Base-by-base conservation (phyloP, 129 eudicot genomes). In the Flaveria linearis region DNA sequence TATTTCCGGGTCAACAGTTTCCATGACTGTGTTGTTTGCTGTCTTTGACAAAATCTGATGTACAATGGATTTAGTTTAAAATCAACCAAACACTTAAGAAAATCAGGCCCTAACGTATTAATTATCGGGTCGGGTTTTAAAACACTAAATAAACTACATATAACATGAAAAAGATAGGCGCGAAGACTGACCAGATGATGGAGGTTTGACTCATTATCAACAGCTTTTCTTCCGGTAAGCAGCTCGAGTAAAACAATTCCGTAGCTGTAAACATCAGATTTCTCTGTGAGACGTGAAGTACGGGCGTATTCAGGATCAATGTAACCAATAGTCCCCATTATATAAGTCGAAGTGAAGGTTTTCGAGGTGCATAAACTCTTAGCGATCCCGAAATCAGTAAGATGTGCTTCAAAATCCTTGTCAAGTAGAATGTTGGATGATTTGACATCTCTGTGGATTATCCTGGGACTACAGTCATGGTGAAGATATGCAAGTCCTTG, bases 261-360 rank as follows among this genome's bases (percentile, higher is more conserved):
- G 47, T 86, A 95, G 86, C 99, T 91, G 71, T 95, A 95, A 17
- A 95, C 97, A 72, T 95, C 99, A 3, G 99, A 95, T 81, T 95
- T 95, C 84, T 95, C 99, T 0, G 99, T 91, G 45, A 95, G 92
- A 16, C 97, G 97, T 0, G 97, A 91, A 60, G 99, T 95, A 3
- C 99, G 97, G 47, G 99, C 99, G 56, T 95, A 95, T 79, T 95
- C 99, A 1, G 99, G 99, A 68, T 95, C 99, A 1, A 95, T 95
- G 62, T 95, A 95, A 16, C 99, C 99, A 45, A 95, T 91, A 15
- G 99, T 95, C 22, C 99, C 99, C 97, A 95, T 83, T 13, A 95
- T 78, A 71, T 86, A 95, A 39, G 99, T 95, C 3, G 99, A 95
- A 0, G 97, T 95, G 68, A 89, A 86, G 8, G 97, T 77, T 75